Conservation (phyloP, 2,329 filamentous ascomycete species). For the Chaetomium sp. region DNA sequence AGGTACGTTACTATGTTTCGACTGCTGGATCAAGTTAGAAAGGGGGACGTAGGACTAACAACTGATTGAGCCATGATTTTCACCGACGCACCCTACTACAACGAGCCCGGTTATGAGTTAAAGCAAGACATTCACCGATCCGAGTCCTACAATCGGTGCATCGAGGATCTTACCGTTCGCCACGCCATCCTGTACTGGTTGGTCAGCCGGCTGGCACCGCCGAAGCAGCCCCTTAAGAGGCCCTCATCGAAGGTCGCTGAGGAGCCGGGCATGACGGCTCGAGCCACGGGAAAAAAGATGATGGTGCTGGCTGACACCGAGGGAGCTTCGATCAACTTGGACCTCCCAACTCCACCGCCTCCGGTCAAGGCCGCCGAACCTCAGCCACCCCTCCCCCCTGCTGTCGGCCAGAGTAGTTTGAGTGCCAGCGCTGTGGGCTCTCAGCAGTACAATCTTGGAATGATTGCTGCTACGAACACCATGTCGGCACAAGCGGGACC, state of each 20-base stretch:
- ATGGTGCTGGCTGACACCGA: no score
- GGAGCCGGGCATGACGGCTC: no score
- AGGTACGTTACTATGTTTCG: conserved; percentile 17
- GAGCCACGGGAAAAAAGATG: no score
- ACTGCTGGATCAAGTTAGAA: not conserved
- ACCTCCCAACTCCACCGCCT: no score
- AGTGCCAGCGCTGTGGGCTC: no score
- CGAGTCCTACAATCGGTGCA: conserved; percentile 27
- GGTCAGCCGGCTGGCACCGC: conserved; percentile 7
- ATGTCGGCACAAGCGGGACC: no score
- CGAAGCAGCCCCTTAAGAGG: not conserved
- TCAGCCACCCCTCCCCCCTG: no score
- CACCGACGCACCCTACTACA: conserved; percentile 46
- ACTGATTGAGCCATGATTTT: conserved; percentile 41
- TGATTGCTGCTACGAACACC: no score
- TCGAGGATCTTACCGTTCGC: conserved; percentile 26
- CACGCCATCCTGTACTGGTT: conserved; percentile 29
- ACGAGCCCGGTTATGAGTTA: conserved; percentile 42
- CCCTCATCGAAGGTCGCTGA: not conserved
- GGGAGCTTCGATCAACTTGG: no score
- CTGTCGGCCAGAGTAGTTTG: no score
- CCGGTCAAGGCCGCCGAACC: no score
- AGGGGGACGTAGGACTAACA: not conserved
- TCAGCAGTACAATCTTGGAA: no score
- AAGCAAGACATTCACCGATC: conserved; percentile 14